phyloP scores from a whole-genome alignment of 345 rosid genomes.

The Lagerstroemia speciosa region DNA sequence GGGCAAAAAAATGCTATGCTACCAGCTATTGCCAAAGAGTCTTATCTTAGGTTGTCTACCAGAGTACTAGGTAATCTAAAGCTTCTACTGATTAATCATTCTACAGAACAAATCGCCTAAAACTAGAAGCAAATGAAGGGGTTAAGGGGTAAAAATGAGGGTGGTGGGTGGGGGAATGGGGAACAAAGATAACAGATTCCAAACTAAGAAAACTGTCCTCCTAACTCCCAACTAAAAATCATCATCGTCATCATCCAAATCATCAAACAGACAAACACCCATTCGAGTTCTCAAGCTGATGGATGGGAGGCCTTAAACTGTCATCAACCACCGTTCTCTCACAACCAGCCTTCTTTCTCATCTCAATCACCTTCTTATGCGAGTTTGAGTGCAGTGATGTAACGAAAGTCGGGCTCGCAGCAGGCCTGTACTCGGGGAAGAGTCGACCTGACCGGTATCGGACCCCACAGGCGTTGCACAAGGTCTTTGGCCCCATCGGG shows the following conservation, averaged over 20 bases:
- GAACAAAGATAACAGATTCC: constrained; percentile 13
- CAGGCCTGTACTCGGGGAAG: neutral
- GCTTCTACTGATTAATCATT: constrained; percentile 27
- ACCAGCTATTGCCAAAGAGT: no score
- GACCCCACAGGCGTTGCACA: neutral
- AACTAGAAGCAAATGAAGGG: constrained; percentile 1
- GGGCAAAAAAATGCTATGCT: no score
- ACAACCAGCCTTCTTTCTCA: constrained; percentile 1
- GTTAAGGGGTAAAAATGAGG: no score
- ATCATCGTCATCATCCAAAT: neutral
- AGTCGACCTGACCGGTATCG: neutral
- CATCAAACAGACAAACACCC: constrained; percentile 27
- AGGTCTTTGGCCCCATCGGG: neutral
- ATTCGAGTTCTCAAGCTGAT: neutral
- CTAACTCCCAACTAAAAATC: constrained; percentile 8
- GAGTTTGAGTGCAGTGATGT: neutral
- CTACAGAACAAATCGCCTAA: constrained; percentile 29
- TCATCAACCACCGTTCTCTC: neutral
- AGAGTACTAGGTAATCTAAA: constrained; percentile 2
- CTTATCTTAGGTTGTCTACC: no score
- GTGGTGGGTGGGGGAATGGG: no score
- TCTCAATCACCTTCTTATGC: neutral
- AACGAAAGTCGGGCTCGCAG: neutral
- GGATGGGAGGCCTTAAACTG: neutral
- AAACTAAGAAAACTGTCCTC: constrained; percentile 17